Base-by-base conservation (phyloP, 108 stramenopile genomes). In the Aurantiochytrium sp. region DNA sequence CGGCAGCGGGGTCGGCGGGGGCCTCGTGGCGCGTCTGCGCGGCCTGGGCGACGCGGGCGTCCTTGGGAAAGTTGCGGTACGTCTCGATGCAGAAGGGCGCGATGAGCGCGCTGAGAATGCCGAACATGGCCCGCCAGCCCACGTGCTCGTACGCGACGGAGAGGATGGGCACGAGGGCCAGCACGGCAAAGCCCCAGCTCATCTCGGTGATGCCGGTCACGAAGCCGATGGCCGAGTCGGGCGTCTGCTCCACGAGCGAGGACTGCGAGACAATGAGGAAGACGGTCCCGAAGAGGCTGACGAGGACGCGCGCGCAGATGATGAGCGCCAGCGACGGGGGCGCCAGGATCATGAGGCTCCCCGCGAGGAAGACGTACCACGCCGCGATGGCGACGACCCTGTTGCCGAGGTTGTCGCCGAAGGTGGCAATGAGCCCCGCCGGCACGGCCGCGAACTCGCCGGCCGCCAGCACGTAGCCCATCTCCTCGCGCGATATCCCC, bases 121-220 rank as follows among this genome's bases (percentile, higher is more conserved):
- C 59, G 2, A 41, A 81, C 73, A 48, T 41, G 73, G 73, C 15
- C 12, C 73, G 73, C 73, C 73, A 81, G 73, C 73, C 73, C 0
- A 17, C 17, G 45, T 48, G 21, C 73, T 41, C 39, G 45, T 81
- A 81, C 24, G 32, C 27, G 6, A 48, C 73, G 17, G 73, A 22
- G 42, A 81, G 45, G 24, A 81, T 81, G 21, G 73, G 73, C 42
- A 81, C 42, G 27, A 81, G 45, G 30, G 24, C 45, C 0, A 81
- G 45, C 12, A 81, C 32, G 3, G 73, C 8, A 24, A 81, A 48
- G 12, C 42, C 73, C 73, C 73, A 81, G 17, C 73, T 24, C 27
- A 48, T n/a, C 73, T 81, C 73, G 30, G 73, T 27, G 17, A 81
- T 48, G 24, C 73, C 73, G 27, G 73, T 81, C 6, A 81, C 73